Evolutionary conservation across 148 eudicot species (phyloP).

Genomic region (Polygonum aviculare): DNA sequence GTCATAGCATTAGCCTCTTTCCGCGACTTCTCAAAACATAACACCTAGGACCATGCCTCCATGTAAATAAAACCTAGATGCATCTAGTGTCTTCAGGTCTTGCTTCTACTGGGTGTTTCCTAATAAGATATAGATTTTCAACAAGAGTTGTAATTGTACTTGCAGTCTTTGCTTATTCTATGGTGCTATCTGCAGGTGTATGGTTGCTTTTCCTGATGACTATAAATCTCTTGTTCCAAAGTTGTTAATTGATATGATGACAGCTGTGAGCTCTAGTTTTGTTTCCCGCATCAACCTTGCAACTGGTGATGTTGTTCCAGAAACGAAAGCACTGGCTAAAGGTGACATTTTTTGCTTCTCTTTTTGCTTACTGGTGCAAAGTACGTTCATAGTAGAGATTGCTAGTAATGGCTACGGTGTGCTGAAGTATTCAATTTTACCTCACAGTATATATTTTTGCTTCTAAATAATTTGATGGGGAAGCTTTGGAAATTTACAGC

Average conservation of each 20-base stretch:
- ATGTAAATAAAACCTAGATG: not conserved
- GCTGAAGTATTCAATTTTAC: not conserved
- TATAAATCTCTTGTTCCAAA: constrained; percentile 80
- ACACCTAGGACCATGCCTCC: not conserved
- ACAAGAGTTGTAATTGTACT: not conserved
- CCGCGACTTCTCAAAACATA: not conserved
- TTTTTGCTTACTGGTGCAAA: not conserved
- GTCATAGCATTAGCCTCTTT: no score
- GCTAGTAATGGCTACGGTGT: not conserved
- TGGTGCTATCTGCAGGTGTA: constrained; percentile 50
- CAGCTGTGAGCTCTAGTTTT: constrained; percentile 57
- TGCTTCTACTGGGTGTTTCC: not conserved
- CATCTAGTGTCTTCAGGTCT: not conserved
- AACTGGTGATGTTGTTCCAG: constrained; percentile 82
- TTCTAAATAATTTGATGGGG: not conserved
- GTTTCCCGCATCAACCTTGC: constrained; percentile 81
- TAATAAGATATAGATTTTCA: not conserved
- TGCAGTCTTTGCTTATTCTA: not conserved
- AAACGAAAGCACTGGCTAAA: constrained; percentile 84
- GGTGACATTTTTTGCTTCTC: constrained; percentile 31
- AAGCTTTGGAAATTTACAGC: not conserved
- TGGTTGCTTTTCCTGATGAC: constrained; percentile 87
- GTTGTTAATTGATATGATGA: constrained; percentile 59
- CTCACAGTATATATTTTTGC: not conserved
- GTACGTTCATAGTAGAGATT: not conserved